Evolutionary conservation across 257 asterid species (phyloP).

Genomic region (Rubia yunnanensis): DNA sequence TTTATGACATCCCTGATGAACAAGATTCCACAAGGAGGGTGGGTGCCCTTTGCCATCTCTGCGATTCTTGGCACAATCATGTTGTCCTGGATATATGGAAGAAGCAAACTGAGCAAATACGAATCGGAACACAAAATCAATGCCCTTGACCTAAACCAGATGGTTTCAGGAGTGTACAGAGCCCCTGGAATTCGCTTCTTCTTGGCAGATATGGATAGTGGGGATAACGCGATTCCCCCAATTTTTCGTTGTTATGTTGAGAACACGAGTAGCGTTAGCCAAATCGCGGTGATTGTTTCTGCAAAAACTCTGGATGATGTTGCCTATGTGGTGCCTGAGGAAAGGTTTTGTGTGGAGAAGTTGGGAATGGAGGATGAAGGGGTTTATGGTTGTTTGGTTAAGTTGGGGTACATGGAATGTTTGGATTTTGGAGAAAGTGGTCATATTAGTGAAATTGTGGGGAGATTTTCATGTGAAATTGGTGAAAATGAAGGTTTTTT

Average conservation of each 20-base stretch:
- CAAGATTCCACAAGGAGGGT: constrained; percentile 75
- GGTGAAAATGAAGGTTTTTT: constrained; percentile 25
- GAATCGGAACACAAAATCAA: constrained; percentile 45
- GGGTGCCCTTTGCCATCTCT: constrained; percentile 67
- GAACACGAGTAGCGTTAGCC: constrained; percentile 38
- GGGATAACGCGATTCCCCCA: constrained; percentile 39
- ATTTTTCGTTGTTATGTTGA: constrained; percentile 44
- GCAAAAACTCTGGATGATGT: constrained; percentile 26
- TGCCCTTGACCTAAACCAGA: constrained; percentile 29
- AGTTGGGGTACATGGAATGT: constrained; percentile 45
- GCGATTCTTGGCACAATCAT: constrained; percentile 40
- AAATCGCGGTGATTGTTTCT: constrained; percentile 43
- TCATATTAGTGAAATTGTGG: constrained; percentile 19
- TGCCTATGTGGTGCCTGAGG: constrained; percentile 25
- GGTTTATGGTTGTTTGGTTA: constrained; percentile 46
- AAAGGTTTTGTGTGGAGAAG: constrained; percentile 38
- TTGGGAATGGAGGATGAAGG: constrained; percentile 47
- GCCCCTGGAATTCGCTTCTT: constrained; percentile 53
- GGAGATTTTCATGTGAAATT: constrained; percentile 18
- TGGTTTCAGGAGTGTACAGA: constrained; percentile 26
- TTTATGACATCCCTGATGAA: constrained; percentile 59
- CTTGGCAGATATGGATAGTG: constrained; percentile 42
- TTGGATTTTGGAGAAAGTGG: constrained; percentile 34
- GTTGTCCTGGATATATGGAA: constrained; percentile 60
- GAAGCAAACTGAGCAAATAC: constrained; percentile 34